Evolutionary conservation across 805 yeast genomes (phyloP).

Genomic region (Zygosaccharomyces kombuchaensis): DNA sequence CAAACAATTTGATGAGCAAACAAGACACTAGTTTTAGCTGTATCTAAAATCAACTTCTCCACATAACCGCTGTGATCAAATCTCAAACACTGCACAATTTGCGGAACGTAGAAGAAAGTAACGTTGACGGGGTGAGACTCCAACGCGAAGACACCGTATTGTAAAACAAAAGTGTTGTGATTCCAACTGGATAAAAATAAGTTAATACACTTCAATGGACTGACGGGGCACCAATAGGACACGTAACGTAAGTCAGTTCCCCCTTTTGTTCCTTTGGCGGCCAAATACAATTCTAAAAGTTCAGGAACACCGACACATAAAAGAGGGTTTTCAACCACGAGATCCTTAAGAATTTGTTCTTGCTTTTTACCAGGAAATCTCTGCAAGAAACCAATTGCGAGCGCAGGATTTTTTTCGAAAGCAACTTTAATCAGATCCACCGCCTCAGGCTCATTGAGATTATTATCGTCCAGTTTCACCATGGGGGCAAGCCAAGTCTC

Average conservation of each 20-base stretch:
- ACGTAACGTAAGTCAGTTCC: slow-evolving; percentile 32
- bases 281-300: slow-evolving; percentile 19
- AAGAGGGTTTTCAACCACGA: slow-evolving; percentile 55
- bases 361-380: slow-evolving; percentile 41
- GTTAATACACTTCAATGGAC: slow-evolving; percentile 83
- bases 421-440: slow-evolving; percentile 47
- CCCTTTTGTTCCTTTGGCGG: slow-evolving; percentile 1
- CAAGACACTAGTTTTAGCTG: slow-evolving; percentile 83
- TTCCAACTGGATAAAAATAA: slow-evolving; percentile 74
- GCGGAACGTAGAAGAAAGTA: slow-evolving; percentile 96
- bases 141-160: slow-evolving; percentile 84
- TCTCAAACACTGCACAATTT: slow-evolving; percentile 88
- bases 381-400: slow-evolving; percentile 66
- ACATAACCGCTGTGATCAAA: slow-evolving; percentile 82
- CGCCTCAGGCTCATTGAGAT: slow-evolving; percentile 34
- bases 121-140: slow-evolving; percentile 82
- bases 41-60: slow-evolving; percentile 81
- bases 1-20: slow-evolving; percentile 98
- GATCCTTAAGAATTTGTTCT: slow-evolving; percentile 37
- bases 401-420: slow-evolving; percentile 60
- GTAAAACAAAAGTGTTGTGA: slow-evolving; percentile 62
- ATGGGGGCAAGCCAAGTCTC: slow-evolving; percentile 66
- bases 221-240: slow-evolving; percentile 67
- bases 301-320: slow-evolving; percentile 32
- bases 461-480: slow-evolving; percentile 29